Evolutionary conservation across 2,329 filamentous ascomycete genomes (phyloP).

Genomic region (Ploettnerulaceae sp.): DNA sequence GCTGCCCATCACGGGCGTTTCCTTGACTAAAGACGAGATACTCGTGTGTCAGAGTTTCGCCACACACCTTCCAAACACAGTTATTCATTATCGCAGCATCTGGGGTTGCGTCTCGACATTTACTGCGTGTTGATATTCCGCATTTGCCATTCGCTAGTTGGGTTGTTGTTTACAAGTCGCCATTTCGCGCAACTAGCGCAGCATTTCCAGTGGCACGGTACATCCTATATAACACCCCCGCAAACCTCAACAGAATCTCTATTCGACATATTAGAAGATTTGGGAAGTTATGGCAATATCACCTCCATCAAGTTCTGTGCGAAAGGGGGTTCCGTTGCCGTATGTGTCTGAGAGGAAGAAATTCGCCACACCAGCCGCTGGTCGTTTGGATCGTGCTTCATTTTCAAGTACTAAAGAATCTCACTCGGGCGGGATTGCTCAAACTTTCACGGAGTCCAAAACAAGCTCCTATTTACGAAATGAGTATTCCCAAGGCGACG

Average conservation of each 20-base stretch:
- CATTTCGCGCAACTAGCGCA: neutral
- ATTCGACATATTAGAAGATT: neutral
- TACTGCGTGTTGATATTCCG: neutral
- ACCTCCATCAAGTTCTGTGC: neutral
- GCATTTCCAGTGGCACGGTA: neutral
- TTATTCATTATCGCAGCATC: constrained; percentile 1
- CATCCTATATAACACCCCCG: constrained; percentile 8
- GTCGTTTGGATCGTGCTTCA: constrained; percentile 30
- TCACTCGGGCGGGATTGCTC: constrained; percentile 40
- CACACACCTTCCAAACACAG: constrained; percentile 7
- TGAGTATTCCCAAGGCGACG: constrained; percentile 37
- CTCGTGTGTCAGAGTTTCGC: constrained; percentile 20
- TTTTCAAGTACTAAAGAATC: constrained; percentile 34
- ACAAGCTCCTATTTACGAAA: constrained; percentile 46
- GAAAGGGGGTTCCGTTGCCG: constrained; percentile 5
- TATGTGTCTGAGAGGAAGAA: constrained; percentile 10
- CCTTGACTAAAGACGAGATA: constrained; percentile 22
- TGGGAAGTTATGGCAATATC: constrained; percentile 10
- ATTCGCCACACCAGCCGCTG: constrained; percentile 15
- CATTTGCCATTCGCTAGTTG: constrained; percentile 6
- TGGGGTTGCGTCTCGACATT: neutral
- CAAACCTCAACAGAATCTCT: neutral
- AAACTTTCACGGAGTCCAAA: constrained; percentile 60
- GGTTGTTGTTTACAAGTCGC: neutral
- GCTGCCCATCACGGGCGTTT: constrained; percentile 14